A percentile compares a stretch with the other conserved stretches of the same genome.
Conservation (phyloP, 2,329 filamentous ascomycete genomes). For the Xylaria sp. region DNA sequence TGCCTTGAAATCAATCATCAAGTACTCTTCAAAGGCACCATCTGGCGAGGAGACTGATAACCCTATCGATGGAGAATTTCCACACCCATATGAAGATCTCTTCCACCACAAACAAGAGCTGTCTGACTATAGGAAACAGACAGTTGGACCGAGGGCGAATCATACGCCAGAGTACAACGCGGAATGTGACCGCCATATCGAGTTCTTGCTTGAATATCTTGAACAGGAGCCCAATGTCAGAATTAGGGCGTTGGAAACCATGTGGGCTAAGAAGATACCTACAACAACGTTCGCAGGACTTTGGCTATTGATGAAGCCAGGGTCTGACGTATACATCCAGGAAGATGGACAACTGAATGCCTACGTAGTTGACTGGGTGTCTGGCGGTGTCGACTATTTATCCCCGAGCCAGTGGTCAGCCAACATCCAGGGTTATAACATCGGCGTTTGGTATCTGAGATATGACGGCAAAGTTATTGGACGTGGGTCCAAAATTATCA, state of each 20-base stretch:
- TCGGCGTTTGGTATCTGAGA: slow-evolving; percentile 33
- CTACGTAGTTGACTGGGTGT: slow-evolving; percentile 34
- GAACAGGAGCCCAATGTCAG: slow-evolving; percentile 32
- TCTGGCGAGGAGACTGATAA: slow-evolving; percentile 22
- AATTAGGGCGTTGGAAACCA: slow-evolving; percentile 26
- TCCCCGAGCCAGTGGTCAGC: slow-evolving; percentile 22
- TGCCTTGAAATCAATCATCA: slow-evolving; percentile 28
- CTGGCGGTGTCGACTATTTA: slow-evolving; percentile 28
- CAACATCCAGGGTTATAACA: slow-evolving; percentile 17
- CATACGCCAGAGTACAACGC: slow-evolving; percentile 34
- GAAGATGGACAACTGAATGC: slow-evolving; percentile 38
- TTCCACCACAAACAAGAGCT: slow-evolving; percentile 35
- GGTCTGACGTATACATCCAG: slow-evolving; percentile 34
- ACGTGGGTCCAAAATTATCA: slow-evolving; percentile 22
- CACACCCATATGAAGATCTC: slow-evolving; percentile 33
- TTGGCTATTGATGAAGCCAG: slow-evolving; percentile 37
- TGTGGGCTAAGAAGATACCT: slow-evolving; percentile 34
- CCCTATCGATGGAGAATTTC: slow-evolving; percentile 19
- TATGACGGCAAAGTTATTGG: slow-evolving; percentile 34
- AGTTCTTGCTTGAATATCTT: slow-evolving; percentile 35
- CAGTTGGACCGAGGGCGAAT: slow-evolving; percentile 24
- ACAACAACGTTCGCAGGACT: slow-evolving; percentile 36
- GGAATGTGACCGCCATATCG: slow-evolving; percentile 36
- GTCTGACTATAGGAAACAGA: slow-evolving; percentile 26
- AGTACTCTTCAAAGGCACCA: slow-evolving; percentile 28